Evolutionary conservation across 1,284 basidiomycete genomes (phyloP), one percentile per base, ranked within the genome.

Genomic region (Jaminaea rosea): DNA sequence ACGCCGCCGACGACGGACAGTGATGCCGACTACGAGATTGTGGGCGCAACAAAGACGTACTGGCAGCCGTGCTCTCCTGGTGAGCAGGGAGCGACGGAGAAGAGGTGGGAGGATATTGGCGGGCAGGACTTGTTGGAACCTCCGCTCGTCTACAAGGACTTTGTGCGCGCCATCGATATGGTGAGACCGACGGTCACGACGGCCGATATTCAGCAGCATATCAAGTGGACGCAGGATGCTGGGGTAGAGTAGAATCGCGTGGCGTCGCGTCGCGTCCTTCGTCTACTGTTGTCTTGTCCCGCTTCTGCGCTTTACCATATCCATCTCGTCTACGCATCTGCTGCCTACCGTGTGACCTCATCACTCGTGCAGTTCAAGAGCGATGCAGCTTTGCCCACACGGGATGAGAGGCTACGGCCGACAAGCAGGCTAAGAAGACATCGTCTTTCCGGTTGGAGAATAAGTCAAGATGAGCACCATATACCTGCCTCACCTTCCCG

Each of bases 1-100:
- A 60, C 17, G 49, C 46, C 17, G 56, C 51, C 13, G 63, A 58
- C 34, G 59, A 31, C 29, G 29, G 29, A 31, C 29, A 77, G 77
- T 39, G 76, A 79, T 48, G 65, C 71, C 1, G 59, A 74, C 53
- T n/a, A n/a, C n/a, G n/a, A n/a, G n/a, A n/a, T n/a, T n/a, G 56
- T 58, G 59, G 41, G 50, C 15, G 21, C 36, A 15, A 78, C 85
- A 79, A 83, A 72, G 32, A 69, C 65, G 49, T 81, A 79, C 64
- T 74, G 80, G 55, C 96, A 90, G 23, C 93, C 93, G 6, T 98
- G 93, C 75, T 96, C 91, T 6, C 92, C 93, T 1, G 92, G 93
- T 10, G 90, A 93, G 62, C 79, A 83, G 0, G 83, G 83, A 0
- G 92, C 88, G 0, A 78, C 83, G 34, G 93, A 98, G 77, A 91